Evolutionary conservation across 2,329 filamentous ascomycete species (phyloP), one percentile per base, ranked within the genome.

Genomic region (Tolypocladium tropicale): DNA sequence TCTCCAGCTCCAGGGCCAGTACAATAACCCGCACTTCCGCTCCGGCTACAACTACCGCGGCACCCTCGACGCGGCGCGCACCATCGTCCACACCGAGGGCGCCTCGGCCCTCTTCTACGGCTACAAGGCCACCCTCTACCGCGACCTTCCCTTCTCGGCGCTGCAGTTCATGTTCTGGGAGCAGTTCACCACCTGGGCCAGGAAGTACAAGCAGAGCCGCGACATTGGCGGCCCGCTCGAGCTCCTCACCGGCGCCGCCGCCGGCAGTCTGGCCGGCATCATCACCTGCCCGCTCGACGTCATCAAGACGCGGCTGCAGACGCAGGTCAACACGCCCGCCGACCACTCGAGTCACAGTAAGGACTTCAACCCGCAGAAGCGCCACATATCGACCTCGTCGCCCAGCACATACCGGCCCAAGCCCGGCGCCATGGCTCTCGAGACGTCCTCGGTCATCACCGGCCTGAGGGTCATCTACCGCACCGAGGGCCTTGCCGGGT

Each of bases 101-200:
- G 78, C 90, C 55, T 78, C 83, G 0, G 94, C 95, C 21, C 80
- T 99, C 28, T 99, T 96, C 70, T 88, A 95, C 64, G 94, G 94
- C n/a, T 99, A 95, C 76, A 94, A 94, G 70, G 94, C 94, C 12
- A 99, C 94, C 0, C 83, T 99, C 3, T 94, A 89, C 74, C 88
- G 94, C 57, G 94, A 99, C 65, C 79, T 99, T 25, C 94, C 94
- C 2, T 99, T 96, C 68, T 97, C 93, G 0, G 94, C 94, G 0
- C 75, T 99, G 12, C 94, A 99, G 68, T 97, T 99, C 72, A 93
- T 95, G 65, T 96, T 99, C 69, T 99, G 96, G 76, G 94, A 99
- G 72, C 90, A 97, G 71, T 92, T 92, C 68, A 89, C 92, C 65
- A 83, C 79, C 50, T 82, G 90, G 79, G 92, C 94, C 1, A 88